A percentile compares a stretch with the other conserved stretches of the same genome.
Conservation (phyloP, 306 rosid species). For the Dalbergia oliveri region DNA sequence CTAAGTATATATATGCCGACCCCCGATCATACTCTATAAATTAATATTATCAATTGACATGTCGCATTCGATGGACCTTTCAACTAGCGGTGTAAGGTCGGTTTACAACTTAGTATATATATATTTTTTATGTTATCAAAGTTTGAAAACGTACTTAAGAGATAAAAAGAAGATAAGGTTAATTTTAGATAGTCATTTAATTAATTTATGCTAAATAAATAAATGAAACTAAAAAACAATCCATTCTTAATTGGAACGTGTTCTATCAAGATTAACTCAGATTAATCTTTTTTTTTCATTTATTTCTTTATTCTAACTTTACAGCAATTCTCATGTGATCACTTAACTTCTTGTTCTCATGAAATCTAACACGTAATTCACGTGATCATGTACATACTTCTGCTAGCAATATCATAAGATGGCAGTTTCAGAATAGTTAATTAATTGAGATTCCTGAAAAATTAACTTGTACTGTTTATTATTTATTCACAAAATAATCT, state of each 20-base stretch:
- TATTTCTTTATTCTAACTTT: not conserved
- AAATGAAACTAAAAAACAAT: too few relatives aligned
- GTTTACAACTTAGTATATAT: not conserved
- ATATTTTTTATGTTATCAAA: not conserved
- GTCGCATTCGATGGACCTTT: not conserved
- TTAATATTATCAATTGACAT: not conserved
- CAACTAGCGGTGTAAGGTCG: not conserved
- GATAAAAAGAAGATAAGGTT: too few relatives aligned
- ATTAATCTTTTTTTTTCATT: not conserved
- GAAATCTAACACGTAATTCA: conserved; percentile 2
- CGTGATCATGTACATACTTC: not conserved
- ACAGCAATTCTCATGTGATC: conserved; percentile 24
- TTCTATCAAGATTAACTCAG: not conserved
- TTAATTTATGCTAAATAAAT: too few relatives aligned
- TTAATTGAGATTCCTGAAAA: not conserved
- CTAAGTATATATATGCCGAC: conserved; percentile 15
- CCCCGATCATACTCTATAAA: not conserved
- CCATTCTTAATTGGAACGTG: conserved; percentile 4
- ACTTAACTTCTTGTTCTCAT: not conserved
- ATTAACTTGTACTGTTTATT: not conserved
- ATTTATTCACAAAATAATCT: not conserved
- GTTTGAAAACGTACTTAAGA: not conserved
- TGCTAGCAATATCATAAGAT: not conserved
- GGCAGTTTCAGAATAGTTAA: not conserved
- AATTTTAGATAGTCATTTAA: too few relatives aligned